Evolutionary conservation across 345 rosid genomes (phyloP).

Genomic region (Salix viminalis): DNA sequence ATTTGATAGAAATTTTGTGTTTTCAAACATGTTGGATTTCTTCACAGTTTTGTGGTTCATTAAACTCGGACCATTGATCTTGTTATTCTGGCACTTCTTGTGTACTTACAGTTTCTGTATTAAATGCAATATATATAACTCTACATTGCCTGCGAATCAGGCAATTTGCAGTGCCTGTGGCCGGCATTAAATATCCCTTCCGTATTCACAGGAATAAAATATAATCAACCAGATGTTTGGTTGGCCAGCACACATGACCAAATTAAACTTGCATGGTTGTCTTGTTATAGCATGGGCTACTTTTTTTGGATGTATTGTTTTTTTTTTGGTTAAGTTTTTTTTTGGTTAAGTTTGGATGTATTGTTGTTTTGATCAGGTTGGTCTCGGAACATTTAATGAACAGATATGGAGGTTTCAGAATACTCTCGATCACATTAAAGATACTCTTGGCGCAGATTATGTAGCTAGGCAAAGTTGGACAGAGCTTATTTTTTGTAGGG

Average conservation of each 20-base stretch:
- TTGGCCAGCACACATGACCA: background rate
- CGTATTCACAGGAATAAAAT: background rate
- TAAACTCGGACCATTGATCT: background rate
- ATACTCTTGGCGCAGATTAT: conserved; percentile 52
- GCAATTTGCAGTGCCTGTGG: background rate
- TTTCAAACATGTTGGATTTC: background rate
- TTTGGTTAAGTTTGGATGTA: no score
- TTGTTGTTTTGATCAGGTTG: conserved; percentile 45
- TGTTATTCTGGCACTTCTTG: background rate
- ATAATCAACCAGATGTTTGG: background rate
- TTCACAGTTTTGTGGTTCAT: background rate
- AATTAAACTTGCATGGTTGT: background rate
- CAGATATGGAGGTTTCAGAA: conserved; percentile 77
- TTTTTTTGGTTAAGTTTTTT: no score
- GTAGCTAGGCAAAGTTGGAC: conserved; percentile 47
- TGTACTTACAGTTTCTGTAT: background rate
- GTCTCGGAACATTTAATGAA: conserved; percentile 77
- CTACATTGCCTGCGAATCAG: background rate
- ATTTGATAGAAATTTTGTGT: background rate
- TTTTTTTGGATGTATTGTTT: background rate
- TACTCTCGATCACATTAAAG: conserved; percentile 65
- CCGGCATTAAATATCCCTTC: background rate
- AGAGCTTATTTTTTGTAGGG: conserved; percentile 75
- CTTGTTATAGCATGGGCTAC: background rate
- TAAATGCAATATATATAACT: background rate